A percentile compares a stretch with the other conserved stretches of the same genome.
Evolutionary conservation across 1,284 basidiomycete species (phyloP).

Genomic region (Ceratorhiza oryzae-sativae): DNA sequence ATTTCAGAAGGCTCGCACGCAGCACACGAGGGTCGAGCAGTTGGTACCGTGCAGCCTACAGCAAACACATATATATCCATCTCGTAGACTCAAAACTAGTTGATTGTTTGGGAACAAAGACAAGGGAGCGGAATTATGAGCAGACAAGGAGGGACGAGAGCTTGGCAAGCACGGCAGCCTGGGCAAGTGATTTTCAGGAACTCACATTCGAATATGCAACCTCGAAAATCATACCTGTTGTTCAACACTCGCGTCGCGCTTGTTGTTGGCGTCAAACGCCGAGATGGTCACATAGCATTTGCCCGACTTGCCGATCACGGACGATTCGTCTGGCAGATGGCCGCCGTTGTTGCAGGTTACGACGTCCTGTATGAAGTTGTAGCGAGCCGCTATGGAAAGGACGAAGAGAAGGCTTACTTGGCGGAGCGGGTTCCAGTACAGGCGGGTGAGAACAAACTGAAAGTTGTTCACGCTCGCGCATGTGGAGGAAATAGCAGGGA

Average conservation of each 20-base stretch:
- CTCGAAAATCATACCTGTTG: conserved; percentile 3
- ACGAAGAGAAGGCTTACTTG: neutral
- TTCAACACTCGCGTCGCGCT: conserved; percentile 19
- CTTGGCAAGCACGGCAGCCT: conserved; percentile 27
- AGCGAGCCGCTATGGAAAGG: neutral
- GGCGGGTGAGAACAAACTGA: conserved; percentile 59
- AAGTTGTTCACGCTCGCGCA: conserved; percentile 53
- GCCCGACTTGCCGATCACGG: neutral
- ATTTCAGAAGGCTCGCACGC: neutral
- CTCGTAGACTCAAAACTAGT: neutral
- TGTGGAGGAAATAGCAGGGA: conserved; percentile 52
- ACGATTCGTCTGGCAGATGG: conserved; percentile 19
- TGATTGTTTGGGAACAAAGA: neutral
- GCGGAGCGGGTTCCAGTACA: conserved; percentile 43
- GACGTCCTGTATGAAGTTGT: neutral
- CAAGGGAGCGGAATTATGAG: neutral
- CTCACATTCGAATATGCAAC: neutral
- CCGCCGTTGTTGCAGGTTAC: conserved; percentile 31
- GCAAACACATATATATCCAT: neutral
- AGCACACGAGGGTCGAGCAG: no score
- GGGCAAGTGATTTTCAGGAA: neutral
- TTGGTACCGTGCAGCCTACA: no score
- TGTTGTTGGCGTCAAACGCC: conserved; percentile 23
- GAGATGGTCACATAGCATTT: conserved; percentile 37
- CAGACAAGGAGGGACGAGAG: conserved; percentile 33